phyloP scores from a whole-genome alignment of 2,329 filamentous ascomycete genomes.

The Thielaviopsis ethacetica region DNA sequence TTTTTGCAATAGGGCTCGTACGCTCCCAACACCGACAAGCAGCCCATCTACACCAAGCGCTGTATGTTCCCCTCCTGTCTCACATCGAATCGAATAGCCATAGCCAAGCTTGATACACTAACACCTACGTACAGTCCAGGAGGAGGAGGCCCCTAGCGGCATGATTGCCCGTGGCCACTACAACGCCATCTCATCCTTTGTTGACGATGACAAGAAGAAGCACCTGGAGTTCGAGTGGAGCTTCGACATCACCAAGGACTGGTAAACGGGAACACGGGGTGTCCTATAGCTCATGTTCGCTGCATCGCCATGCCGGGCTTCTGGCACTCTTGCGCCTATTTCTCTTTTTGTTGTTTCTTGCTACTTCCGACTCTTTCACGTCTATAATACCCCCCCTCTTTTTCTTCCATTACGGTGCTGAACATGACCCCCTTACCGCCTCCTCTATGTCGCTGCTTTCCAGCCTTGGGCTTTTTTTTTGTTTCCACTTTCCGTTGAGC shows the following conservation, averaged over 20 bases:
- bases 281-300: not conserved
- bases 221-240: slow-evolving; percentile 92
- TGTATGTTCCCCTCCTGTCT: slow-evolving; percentile 43
- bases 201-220: slow-evolving; percentile 84
- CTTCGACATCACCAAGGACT: slow-evolving; percentile 94
- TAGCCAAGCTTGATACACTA: not conserved
- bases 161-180: slow-evolving; percentile 86
- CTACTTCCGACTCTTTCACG: slow-evolving; percentile 4
- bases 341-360: not conserved
- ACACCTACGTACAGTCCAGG: slow-evolving; percentile 45
- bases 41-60: slow-evolving; percentile 72
- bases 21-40: slow-evolving; percentile 79
- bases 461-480: not conserved
- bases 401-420: not conserved
- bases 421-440: not conserved
- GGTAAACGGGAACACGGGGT: slow-evolving; percentile 34
- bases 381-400: slow-evolving; percentile 5
- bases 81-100: not conserved
- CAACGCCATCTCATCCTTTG: slow-evolving; percentile 73
- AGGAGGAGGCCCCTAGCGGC: slow-evolving; percentile 81
- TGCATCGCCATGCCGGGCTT: not conserved
- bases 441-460: not conserved
- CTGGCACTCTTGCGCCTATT: not conserved
- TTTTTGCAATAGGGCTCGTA: slow-evolving; percentile 56
- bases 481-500: not conserved